Evolutionary conservation across 139 green algal species (phyloP), one percentile per base, ranked within the genome.

Genomic region (Ulvella scutata): DNA sequence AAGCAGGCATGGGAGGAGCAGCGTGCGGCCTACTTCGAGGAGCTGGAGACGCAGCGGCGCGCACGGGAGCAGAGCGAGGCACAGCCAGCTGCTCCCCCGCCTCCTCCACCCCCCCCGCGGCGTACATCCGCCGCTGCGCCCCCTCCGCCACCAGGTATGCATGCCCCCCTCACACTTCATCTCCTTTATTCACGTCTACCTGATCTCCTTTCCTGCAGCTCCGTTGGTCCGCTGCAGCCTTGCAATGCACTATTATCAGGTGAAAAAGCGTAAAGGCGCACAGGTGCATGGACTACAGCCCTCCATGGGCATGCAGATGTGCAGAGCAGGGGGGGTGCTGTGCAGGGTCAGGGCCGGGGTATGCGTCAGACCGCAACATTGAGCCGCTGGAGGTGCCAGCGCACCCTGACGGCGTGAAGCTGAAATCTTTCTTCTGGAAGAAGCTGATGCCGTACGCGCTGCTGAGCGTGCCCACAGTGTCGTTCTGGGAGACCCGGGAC

Each of bases 351-450:
- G 51, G 51, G 51, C 51, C 51, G 51, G 6, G n/a, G 9, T 26
- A 67, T 6, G 13, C 51, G 10, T 67, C 51, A 29, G 51, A 67
- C 51, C 51, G 51, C 13, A 34, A n/a, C 20, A n/a, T 67, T 1
- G 51, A 67, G 51, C 51, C 51, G 9, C 51, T 67, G 9, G 51
- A n/a, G 20, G 51, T 67, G 51, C 51, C 51, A 6, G n/a, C 51
- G 4, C 51, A 67, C n/a, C 51, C 51, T n/a, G 51, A 67, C n/a
- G 51, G 51, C 17, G 51, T 67, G n/a, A 67, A 67, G 51, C 51
- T 67, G n/a, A 67, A 67, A 26, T 67, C 51, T 10, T 67, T 67
- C 51, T 67, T 67, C 51, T 67, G 51, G 51, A 67, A 67, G 51
- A 67, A 67, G 17, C 31, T 67, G n/a, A 67, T 67, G 51, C 51